Conservation (phyloP, 2,329 filamentous ascomycete genomes). For the Cercospora sp. region DNA sequence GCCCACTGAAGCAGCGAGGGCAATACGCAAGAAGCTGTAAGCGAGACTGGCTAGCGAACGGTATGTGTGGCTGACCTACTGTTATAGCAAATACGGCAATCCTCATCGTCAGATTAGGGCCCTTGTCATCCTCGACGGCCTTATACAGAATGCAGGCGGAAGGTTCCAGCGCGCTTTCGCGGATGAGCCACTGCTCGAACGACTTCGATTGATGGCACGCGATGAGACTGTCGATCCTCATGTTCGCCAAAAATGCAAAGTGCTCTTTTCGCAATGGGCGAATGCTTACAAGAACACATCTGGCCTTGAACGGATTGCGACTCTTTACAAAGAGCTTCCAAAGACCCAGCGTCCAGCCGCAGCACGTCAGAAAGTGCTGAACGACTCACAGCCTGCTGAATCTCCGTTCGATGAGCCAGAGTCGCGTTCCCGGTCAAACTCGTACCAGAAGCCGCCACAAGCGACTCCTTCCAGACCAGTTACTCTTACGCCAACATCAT, state of each 20-base stretch:
- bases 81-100: constrained; percentile 79
- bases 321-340: constrained; percentile 70
- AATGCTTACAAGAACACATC: constrained; percentile 75
- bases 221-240: constrained; percentile 80
- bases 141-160: constrained; percentile 90
- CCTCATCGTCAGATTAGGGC: constrained; percentile 89
- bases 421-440: constrained; percentile 22
- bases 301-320: constrained; percentile 77
- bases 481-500: constrained; percentile 36
- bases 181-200: constrained; percentile 88
- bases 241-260: constrained; percentile 84
- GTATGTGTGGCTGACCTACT: not conserved
- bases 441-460: constrained; percentile 16
- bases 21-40: constrained; percentile 90
- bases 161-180: constrained; percentile 84
- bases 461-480: constrained; percentile 32
- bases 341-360: constrained; percentile 67
- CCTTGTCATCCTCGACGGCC: constrained; percentile 81
- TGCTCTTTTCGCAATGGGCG: constrained; percentile 85
- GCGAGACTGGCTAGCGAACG: constrained; percentile 32
- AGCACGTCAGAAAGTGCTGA: constrained; percentile 73
- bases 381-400: constrained; percentile 60
- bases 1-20: constrained; percentile 83
- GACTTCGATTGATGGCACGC: constrained; percentile 81
- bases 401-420: constrained; percentile 27